Conservation (phyloP, 768 basidiomycete species). For the Coprinopsis cinerea region DNA sequence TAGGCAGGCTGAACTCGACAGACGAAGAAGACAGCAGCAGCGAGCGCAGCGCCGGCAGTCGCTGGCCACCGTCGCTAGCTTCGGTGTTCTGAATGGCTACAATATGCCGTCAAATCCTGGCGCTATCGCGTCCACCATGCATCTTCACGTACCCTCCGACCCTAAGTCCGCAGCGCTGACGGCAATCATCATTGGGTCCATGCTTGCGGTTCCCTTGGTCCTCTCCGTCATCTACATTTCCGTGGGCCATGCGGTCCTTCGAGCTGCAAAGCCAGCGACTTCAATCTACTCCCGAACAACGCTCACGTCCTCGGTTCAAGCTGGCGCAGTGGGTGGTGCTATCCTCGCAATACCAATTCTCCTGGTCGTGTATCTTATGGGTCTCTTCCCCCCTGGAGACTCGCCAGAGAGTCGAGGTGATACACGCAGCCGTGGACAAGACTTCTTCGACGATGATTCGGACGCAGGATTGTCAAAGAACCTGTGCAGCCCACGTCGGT, state of each 20-base stretch:
- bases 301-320: not conserved
- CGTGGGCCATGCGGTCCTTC: constrained; percentile 6
- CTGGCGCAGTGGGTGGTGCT: constrained; percentile 5
- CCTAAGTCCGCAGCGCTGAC: not conserved
- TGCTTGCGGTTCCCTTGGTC: not conserved
- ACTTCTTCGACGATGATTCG: constrained; percentile 3
- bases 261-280: not conserved
- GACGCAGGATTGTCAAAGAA: not conserved
- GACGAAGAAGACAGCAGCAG: not conserved
- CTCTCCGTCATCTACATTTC: constrained; percentile 2
- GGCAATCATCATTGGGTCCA: not conserved
- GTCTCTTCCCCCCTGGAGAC: not conserved
- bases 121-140: not conserved
- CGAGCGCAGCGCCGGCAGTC: not conserved
- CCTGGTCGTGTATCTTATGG: not conserved
- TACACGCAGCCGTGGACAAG: no score
- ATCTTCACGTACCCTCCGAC: not conserved
- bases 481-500: not conserved
- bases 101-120: not conserved
- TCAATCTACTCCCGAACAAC: not conserved
- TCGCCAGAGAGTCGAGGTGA: not conserved
- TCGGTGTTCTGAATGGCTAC: constrained; percentile 8
- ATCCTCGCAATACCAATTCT: constrained; percentile 9
- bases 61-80: not conserved
- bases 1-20: not conserved